Evolutionary conservation across 176 grass and related monocot species (phyloP).

Genomic region (Carex cristatella): DNA sequence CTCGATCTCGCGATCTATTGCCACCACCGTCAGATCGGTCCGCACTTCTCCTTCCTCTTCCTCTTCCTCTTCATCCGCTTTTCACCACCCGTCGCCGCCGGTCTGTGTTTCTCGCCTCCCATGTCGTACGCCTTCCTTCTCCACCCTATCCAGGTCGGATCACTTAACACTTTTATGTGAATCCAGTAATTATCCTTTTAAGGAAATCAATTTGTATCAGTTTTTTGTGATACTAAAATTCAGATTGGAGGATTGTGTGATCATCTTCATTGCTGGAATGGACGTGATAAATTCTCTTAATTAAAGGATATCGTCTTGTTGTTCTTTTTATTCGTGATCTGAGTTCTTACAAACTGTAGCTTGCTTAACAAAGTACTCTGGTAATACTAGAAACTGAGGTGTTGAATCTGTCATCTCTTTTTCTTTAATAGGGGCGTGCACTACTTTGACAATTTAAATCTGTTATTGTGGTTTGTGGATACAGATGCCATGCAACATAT

Average conservation of each 20-base stretch:
- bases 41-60: conserved; percentile 7
- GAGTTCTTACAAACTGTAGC: too few species aligned
- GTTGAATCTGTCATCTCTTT: background rate
- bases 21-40: conserved; percentile 28
- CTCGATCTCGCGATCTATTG: conserved; percentile 50
- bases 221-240: background rate
- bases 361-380: background rate
- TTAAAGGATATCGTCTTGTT: background rate
- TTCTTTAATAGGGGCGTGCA: background rate
- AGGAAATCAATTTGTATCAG: background rate
- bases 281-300: background rate
- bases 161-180: background rate
- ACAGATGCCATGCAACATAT: too few species aligned
- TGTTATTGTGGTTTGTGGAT: too few species aligned
- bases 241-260: background rate
- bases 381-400: background rate
- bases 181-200: background rate
- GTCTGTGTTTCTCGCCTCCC: conserved; percentile 17
- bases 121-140: conserved; percentile 14
- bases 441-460: background rate
- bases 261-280: background rate
- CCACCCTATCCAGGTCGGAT: conserved; percentile 39
- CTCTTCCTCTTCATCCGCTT: conserved; percentile 3
- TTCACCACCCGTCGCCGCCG: background rate
- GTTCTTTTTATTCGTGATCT: background rate